phyloP scores from a whole-genome alignment of 139 green algal genomes.

The Picocystis salinarum region DNA sequence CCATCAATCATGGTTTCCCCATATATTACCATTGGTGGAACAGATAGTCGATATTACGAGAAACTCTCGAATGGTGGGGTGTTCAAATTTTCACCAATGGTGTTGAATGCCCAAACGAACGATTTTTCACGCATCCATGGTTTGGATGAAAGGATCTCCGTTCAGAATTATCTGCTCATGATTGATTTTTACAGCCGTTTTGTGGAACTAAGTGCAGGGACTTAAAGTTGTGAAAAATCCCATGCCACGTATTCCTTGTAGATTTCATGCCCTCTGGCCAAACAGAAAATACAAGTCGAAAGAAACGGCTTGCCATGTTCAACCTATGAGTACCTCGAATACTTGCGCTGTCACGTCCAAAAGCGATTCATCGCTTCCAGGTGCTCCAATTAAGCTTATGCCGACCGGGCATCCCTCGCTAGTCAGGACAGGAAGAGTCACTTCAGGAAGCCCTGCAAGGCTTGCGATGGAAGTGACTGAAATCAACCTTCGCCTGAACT shows the following conservation, averaged over 20 bases:
- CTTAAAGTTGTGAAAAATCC: too few relatives aligned
- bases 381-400: conserved; percentile 50
- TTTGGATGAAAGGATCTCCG: conserved; percentile 36
- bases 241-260: too few relatives aligned
- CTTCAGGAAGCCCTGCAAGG: conserved; percentile 65
- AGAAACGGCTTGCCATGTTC: too few relatives aligned
- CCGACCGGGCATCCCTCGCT: conserved; percentile 56
- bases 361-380: conserved; percentile 51
- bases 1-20: conserved; percentile 23
- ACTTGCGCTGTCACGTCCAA: conserved; percentile 36
- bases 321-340: too few relatives aligned
- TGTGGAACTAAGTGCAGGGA: too few relatives aligned
- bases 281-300: too few relatives aligned
- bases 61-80: conserved; percentile 15
- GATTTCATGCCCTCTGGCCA: too few relatives aligned
- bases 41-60: conserved; percentile 32
- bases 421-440: conserved; percentile 36
- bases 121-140: conserved; percentile 34
- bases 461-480: conserved; percentile 55
- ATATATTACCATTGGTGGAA: conserved; percentile 21
- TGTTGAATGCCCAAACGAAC: conserved; percentile 7
- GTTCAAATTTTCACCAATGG: conserved; percentile 30
- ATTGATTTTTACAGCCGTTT: too few relatives aligned
- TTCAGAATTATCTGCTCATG: conserved; percentile 16
- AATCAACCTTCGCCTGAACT: conserved; percentile 35